Evolutionary conservation across 179 eudicot genomes (phyloP), one percentile per base, ranked within the genome.

Genomic region (Amaranthus tricolor): DNA sequence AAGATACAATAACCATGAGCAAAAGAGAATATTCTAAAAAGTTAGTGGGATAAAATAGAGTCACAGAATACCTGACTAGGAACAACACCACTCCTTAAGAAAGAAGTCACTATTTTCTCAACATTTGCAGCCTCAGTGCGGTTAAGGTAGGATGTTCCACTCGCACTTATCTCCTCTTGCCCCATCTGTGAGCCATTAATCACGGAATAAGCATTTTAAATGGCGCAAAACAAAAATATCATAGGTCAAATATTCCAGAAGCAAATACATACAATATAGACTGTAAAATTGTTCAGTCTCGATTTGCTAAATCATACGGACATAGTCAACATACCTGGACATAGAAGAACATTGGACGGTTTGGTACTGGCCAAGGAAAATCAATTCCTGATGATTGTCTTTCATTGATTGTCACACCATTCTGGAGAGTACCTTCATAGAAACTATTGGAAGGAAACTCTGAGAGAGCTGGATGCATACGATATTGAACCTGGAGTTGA

Each of bases 311-410:
- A 58, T 4, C 40, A 31, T 31, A 31, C 40, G 40, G 40, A 31
- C 40, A 31, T 31, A 31, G 40, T 31, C 2, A n/a, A 56, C 62
- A 45, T 83, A 93, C 99, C 99, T 96, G 99, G 56, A 96, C 98
- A 84, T 96, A 96, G 77, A 96, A 96, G 87, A 96, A 90, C 99
- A 91, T 96, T 62, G 99, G 99, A 52, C 99, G 96, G 72, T 90
- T 91, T 68, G 99, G 99, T 80, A 96, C 98, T 43, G 99, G 99
- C 99, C 99, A 96, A 66, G 99, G 99, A 71, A 96, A 96, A 88
- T 96, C 99, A 79, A 96, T 93, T 74, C 99, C 99, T 40, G 98
- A 31, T 75, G 98, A 86, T 80, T 84, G 97, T 74, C 99, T 89
- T 79, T 96, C 99, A 80, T 93, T 96, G 49, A 96, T 83, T 9